A percentile compares a stretch with the other conserved stretches of the same genome.
Conservation (phyloP, 192 early-diverging fungal genomes). For the Entomortierella lignicola region DNA sequence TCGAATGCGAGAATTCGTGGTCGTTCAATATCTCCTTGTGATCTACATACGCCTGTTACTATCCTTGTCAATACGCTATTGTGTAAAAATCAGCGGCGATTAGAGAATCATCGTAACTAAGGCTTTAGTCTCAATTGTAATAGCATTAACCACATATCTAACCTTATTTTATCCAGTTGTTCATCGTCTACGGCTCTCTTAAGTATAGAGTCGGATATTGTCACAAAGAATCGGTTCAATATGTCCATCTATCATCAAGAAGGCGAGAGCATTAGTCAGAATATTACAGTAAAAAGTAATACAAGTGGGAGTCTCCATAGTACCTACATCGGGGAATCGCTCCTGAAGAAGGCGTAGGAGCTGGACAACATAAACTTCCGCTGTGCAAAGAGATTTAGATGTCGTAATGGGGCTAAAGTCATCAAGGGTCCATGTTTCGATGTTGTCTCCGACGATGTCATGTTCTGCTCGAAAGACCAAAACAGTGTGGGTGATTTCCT, state of each 20-base stretch:
- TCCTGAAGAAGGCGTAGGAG: conserved; percentile 15
- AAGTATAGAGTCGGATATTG: conserved; percentile 10
- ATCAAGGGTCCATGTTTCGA: not conserved
- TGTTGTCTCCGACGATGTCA: not conserved
- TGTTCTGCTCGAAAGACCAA: conserved; percentile 5
- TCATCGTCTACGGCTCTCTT: not conserved
- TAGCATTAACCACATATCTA: not conserved
- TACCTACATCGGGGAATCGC: conserved; percentile 22
- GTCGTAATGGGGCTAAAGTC: conserved; percentile 12
- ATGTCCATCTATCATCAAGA: conserved; percentile 16
- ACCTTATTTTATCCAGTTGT: conserved; percentile 4
- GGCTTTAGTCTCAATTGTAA: no score
- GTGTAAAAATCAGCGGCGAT: not conserved
- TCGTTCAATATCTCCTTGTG: not conserved
- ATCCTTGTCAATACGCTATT: conserved; percentile 27
- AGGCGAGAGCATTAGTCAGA: not conserved
- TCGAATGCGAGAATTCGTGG: conserved; percentile 24
- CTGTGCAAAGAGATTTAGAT: conserved; percentile 1
- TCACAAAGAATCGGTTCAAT: conserved; percentile 1
- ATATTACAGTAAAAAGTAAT: no score
- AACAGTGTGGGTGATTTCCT: conserved; percentile 10
- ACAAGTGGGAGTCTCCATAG: no score
- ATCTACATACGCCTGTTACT: conserved; percentile 11
- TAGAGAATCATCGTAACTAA: no score
- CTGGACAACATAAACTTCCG: conserved; percentile 25